Evolutionary conservation across 306 rosid species (phyloP).

Genomic region (Begonia masoniana): DNA sequence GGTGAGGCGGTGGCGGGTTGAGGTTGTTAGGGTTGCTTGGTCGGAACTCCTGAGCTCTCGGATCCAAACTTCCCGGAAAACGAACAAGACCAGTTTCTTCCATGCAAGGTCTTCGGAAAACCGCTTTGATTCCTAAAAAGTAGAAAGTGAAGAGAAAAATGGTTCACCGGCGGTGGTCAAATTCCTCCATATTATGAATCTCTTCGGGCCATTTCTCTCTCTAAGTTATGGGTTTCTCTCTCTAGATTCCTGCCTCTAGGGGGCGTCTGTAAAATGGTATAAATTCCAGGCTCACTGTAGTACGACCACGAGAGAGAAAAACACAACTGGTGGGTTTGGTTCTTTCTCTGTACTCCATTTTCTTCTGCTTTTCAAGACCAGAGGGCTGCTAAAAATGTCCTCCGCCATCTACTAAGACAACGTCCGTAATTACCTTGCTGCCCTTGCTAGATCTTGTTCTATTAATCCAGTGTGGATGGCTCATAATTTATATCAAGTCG

Average conservation of each 20-base stretch:
- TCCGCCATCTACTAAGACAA: slow-evolving; percentile 9
- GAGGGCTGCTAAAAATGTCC: slow-evolving; percentile 23
- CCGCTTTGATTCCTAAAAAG: neutral
- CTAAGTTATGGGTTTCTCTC: slow-evolving; percentile 7
- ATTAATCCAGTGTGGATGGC: too few species aligned
- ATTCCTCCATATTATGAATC: neutral
- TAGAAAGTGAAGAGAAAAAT: neutral
- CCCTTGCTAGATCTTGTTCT: too few species aligned
- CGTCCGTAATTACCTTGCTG: too few species aligned
- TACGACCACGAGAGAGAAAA: neutral
- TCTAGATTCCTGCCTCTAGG: slow-evolving; percentile 1
- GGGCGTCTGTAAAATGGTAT: slow-evolving; percentile 2
- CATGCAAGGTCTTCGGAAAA: slow-evolving; percentile 25
- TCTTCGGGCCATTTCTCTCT: neutral
- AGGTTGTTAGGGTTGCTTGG: slow-evolving; percentile 28
- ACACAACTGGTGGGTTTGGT: slow-evolving; percentile 6
- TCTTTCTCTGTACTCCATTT: slow-evolving; percentile 5
- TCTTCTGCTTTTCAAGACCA: slow-evolving; percentile 14
- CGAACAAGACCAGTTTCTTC: slow-evolving; percentile 45
- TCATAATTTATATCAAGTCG: too few species aligned
- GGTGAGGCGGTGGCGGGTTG: slow-evolving; percentile 18
- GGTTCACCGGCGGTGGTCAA: slow-evolving; percentile 5
- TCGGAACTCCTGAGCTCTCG: slow-evolving; percentile 52
- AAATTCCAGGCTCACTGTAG: neutral
- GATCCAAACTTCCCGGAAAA: slow-evolving; percentile 54